Conservation (phyloP, 1,284 basidiomycete genomes). For the Agroathelia rolfsii region DNA sequence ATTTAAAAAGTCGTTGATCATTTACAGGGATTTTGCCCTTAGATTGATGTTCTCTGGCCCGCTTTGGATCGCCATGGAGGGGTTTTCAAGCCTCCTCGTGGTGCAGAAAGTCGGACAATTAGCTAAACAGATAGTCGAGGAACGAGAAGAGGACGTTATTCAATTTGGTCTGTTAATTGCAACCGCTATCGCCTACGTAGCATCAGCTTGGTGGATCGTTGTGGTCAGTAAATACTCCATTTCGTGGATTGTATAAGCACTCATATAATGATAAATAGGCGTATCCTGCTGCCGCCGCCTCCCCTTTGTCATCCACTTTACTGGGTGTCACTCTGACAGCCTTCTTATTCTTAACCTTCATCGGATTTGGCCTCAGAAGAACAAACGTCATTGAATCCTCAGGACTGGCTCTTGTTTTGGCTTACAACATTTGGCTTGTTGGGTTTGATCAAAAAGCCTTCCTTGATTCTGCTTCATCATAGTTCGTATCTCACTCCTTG, state of each 20-base stretch:
- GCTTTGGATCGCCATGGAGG: slow-evolving; percentile 73
- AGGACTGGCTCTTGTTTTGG: slow-evolving; percentile 76
- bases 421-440: slow-evolving; percentile 79
- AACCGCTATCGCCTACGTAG: slow-evolving; percentile 67
- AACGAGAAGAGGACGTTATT: slow-evolving; percentile 60
- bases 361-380: slow-evolving; percentile 79
- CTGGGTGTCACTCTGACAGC: slow-evolving; percentile 68
- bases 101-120: slow-evolving; percentile 72
- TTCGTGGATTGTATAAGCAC: slow-evolving; percentile 9
- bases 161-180: slow-evolving; percentile 68
- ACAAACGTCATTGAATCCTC: slow-evolving; percentile 93
- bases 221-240: slow-evolving; percentile 34
- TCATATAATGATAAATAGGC: slow-evolving; percentile 33
- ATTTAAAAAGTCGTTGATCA: no score
- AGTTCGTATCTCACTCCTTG: slow-evolving; percentile 38
- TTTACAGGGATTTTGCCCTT: no score
- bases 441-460: slow-evolving; percentile 63
- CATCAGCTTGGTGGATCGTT: slow-evolving; percentile 74
- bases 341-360: slow-evolving; percentile 79
- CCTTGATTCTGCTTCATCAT: slow-evolving; percentile 62
- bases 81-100: slow-evolving; percentile 72
- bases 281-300: slow-evolving; percentile 70
- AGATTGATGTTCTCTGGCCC: slow-evolving; percentile 68
- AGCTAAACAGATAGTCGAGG: slow-evolving; percentile 57
- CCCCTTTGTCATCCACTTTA: slow-evolving; percentile 76